Evolutionary conservation across 2,329 filamentous ascomycete genomes (phyloP), one percentile per base, ranked within the genome.

Genomic region (Cordyceps tenuipes): DNA sequence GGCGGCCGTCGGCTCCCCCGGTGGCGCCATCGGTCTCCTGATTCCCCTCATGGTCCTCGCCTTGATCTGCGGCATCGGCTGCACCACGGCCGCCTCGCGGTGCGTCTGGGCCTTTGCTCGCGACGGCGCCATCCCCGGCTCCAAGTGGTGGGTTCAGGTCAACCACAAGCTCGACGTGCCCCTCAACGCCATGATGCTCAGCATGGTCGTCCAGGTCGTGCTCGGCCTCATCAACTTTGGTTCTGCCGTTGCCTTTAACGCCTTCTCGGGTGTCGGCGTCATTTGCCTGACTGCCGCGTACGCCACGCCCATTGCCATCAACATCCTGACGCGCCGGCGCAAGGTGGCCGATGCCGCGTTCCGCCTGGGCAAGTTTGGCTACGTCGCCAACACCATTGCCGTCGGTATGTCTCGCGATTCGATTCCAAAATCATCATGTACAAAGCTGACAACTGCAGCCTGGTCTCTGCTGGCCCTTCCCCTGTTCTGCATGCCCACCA

Each of bases 401-500:
- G 71, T 88, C 43, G 77, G 83, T 89, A 77, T 66, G 79, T 78
- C 49, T 21, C 46, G 15, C n/a, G 6, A 15, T 9, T 36, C 19
- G 3, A 62, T 51, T 12, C 7, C 7, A 8, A 23, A 2, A 7
- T 8, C n/a, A 36, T 36, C 3, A 36, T 6, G 31, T 9, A 12
- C 39, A 15, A 15, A 26, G 31, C 66, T 68, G 52, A 65, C 59
- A 57, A 47, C 52, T 15, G 57, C 65, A 85, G 82, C 75, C 57
- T 90, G 87, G 87, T 86, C 84, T 59, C 65, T 79, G 15, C 79
- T 91, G 58, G 86, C 85, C 41, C 82, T 90, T 57, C 86, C 87
- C 1, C 80, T 90, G 17, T 90, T 90, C 77, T 90, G 84, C 72
- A 88, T 89, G 84, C 87, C 86, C 0, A 80, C 83, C 0, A 72